Evolutionary conservation across 2,329 filamentous ascomycete genomes (phyloP).

Genomic region (Xylaria sp.): DNA sequence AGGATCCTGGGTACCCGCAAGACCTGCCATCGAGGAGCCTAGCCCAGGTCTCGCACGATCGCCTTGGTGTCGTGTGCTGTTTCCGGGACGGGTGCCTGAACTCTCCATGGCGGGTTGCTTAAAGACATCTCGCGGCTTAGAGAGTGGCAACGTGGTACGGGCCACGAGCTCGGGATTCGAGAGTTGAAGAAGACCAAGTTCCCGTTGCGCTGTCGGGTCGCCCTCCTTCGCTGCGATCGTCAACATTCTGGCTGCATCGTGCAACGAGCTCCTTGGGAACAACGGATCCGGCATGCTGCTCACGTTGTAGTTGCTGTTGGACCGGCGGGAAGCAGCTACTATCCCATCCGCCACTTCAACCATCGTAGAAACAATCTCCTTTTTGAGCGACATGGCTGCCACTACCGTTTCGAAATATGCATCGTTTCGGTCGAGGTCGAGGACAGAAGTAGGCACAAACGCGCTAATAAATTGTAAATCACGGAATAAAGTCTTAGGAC

Average conservation of each 20-base stretch:
- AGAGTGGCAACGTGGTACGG: slow-evolving; percentile 81
- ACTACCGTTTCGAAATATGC: slow-evolving; percentile 91
- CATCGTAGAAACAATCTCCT: slow-evolving; percentile 85
- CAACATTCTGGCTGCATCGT: slow-evolving; percentile 87
- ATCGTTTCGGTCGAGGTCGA: slow-evolving; percentile 71
- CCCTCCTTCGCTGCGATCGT: slow-evolving; percentile 94
- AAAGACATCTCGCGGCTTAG: slow-evolving; percentile 86
- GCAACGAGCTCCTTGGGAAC: slow-evolving; percentile 65
- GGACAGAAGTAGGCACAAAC: slow-evolving; percentile 64
- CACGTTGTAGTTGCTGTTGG: slow-evolving; percentile 34
- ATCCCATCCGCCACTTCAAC: slow-evolving; percentile 75
- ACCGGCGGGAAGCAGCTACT: slow-evolving; percentile 67
- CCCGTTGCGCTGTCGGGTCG: slow-evolving; percentile 84
- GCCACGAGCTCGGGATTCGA: slow-evolving; percentile 86
- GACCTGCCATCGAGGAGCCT: slow-evolving; percentile 34
- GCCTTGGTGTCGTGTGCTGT: slow-evolving; percentile 41
- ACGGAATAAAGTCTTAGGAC: slow-evolving; percentile 81
- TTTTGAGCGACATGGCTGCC: slow-evolving; percentile 85
- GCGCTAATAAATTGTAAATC: slow-evolving; percentile 77
- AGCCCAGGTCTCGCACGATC: slow-evolving; percentile 40
- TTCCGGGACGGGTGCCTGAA: slow-evolving; percentile 53
- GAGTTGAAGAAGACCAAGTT: slow-evolving; percentile 91
- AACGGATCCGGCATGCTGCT: slow-evolving; percentile 45
- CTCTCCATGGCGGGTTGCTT: slow-evolving; percentile 83
- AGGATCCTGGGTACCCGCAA: slow-evolving; percentile 39